These are phyloP conservation scores for Erodium maritimum DNA, from an alignment of 345 rosid species.

Conservation along the genomic window DNA sequence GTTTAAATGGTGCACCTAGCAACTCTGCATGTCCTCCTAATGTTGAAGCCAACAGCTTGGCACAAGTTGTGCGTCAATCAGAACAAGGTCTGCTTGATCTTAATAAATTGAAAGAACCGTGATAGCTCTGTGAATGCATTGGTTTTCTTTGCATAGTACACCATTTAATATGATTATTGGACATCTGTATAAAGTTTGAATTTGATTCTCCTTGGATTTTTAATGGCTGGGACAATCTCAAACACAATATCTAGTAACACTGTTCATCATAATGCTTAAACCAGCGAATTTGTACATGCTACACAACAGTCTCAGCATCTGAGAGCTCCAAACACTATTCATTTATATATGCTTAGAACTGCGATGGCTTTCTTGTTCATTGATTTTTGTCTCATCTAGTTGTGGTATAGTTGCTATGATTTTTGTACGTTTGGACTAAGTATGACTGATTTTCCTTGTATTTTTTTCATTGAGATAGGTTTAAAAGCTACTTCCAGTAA, in stretches of 20 bases:
- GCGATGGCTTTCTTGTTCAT: neutral
- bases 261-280: slow-evolving; percentile 8
- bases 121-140: neutral
- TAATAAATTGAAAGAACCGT: neutral
- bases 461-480: neutral
- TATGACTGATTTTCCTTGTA: no score
- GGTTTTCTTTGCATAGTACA: neutral
- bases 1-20: neutral
- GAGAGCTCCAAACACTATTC: neutral
- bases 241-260: slow-evolving; percentile 18
- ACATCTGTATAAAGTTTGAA: neutral
- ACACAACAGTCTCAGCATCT: slow-evolving; percentile 23
- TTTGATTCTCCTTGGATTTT: slow-evolving; percentile 1
- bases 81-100: slow-evolving; percentile 12
- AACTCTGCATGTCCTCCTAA: neutral
- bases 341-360: neutral
- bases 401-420: neutral
- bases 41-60: neutral
- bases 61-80: slow-evolving; percentile 5
- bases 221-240: slow-evolving; percentile 20
- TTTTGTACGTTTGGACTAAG: neutral
- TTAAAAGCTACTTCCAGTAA: neutral
- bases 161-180: no score
- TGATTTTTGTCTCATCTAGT: neutral
- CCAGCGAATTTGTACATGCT: slow-evolving; percentile 18